These are phyloP conservation scores for Selaginella moellendorffii DNA, from an alignment of 75 land plant species.

Conservation along the genomic window DNA sequence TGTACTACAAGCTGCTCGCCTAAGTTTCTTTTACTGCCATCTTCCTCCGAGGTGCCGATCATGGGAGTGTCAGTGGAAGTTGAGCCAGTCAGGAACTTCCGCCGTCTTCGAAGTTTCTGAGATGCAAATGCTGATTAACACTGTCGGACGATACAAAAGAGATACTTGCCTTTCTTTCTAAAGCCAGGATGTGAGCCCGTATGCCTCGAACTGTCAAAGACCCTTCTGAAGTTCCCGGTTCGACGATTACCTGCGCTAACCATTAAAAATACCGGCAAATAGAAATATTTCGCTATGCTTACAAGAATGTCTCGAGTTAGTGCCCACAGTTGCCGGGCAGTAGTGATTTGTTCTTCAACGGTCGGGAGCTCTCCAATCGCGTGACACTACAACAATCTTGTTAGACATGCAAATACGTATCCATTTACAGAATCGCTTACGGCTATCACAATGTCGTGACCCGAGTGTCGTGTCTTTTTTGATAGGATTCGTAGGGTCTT, in stretches of 20 bases:
- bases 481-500: not conserved
- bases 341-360: constrained; percentile 49
- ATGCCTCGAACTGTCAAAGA: constrained; percentile 61
- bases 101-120: constrained; percentile 1
- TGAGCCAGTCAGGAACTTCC: not conserved
- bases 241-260: constrained; percentile 52
- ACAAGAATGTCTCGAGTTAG: constrained; percentile 86
- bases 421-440: not conserved
- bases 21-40: not conserved
- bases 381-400: constrained; percentile 44
- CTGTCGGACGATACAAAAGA: not conserved
- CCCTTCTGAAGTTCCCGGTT: constrained; percentile 91
- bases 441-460: constrained; percentile 7
- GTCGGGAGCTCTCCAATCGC: constrained; percentile 79
- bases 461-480: not conserved
- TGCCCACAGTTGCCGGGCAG: constrained; percentile 85
- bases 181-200: constrained; percentile 80
- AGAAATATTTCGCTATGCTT: constrained; percentile 4
- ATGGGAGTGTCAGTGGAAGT: not conserved
- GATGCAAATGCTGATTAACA: not conserved
- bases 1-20: constrained; percentile 29
- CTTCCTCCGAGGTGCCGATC: not conserved
- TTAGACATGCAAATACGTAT: not conserved
- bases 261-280: not conserved
- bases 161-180: constrained; percentile 61